phyloP scores from a whole-genome alignment of 129 eudicot species.

The Heracleum sosnowskyi region DNA sequence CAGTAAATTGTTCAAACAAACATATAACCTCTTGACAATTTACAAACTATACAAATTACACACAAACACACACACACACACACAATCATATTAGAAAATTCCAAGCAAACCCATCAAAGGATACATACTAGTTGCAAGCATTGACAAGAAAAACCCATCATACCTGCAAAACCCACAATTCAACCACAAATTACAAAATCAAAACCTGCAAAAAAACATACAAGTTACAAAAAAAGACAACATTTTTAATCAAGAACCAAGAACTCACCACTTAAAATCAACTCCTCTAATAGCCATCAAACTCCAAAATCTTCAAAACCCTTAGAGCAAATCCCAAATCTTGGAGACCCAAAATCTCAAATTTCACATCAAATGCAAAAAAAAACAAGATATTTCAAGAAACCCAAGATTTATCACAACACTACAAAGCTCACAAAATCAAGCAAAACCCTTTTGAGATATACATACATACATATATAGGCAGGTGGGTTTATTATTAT shows the following conservation, averaged over 20 bases:
- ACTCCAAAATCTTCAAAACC: neutral
- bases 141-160: constrained; percentile 92
- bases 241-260: neutral
- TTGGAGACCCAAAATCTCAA: constrained; percentile 1
- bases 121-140: constrained; percentile 97
- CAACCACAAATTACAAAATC: neutral
- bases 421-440: neutral
- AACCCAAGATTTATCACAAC: neutral
- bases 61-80: neutral
- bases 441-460: neutral
- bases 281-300: constrained; percentile 20
- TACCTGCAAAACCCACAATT: constrained; percentile 56
- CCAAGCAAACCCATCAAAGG: constrained; percentile 27
- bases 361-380: neutral
- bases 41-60: neutral
- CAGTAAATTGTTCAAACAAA: neutral
- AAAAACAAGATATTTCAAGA: neutral
- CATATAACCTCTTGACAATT: neutral
- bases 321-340: neutral
- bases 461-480: neutral
- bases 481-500: neutral
- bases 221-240: neutral
- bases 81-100: neutral
- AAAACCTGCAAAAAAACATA: neutral
- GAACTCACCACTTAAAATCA: constrained; percentile 59